Base-by-base conservation (phyloP, 2,329 filamentous ascomycete genomes). In the Sphaerulina vaccinii region DNA sequence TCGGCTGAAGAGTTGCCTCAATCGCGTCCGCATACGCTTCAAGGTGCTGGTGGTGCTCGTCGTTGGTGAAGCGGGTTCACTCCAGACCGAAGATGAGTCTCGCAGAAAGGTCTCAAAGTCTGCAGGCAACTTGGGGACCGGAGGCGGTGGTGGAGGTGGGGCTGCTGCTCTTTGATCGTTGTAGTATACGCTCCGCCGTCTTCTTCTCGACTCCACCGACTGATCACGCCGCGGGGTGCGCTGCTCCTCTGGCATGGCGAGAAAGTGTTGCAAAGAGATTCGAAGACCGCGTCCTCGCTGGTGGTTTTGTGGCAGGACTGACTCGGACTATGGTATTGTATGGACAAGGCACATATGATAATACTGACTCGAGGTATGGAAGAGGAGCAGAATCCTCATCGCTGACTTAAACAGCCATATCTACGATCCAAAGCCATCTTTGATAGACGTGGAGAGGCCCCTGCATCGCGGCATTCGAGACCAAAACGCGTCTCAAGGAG, bases 1-100 rank as follows among this genome's bases (percentile, higher is more conserved):
- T 15, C 50, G 44, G 16, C 33, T 18, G 37, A 54, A 45, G 18
- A 45, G 32, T 15, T 46, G 45, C 39, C 39, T 18, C 11, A 54
- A 24, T 23, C 51, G 18, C 18, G 39, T 43, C 15, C 47, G 46
- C 11, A 48, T 23, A n/a, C 46, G 45, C n/a, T 40, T 37, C 45
- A 54, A 40, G 3, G 51, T 49, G 41, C 51, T 50, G 21, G 51
- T 42, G 5, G 51, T 39, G 29, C 45, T 49, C 27, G 45, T 45
- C 10, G 45, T 47, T 9, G 51, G 27, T 1, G 51, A 37, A 8
- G 51, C 39, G 9, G 46, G 35, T 39, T 49, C 44, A 16, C 40
- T 50, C 32, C 39, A 38, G 5, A 23, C 40, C 1, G 16, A n/a
- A n/a, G n/a, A 27, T 33, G 51, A 49, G 11, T 27, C 27, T 36